phyloP scores from a whole-genome alignment of 2,329 filamentous ascomycete genomes.

The Diaporthe nobilis region DNA sequence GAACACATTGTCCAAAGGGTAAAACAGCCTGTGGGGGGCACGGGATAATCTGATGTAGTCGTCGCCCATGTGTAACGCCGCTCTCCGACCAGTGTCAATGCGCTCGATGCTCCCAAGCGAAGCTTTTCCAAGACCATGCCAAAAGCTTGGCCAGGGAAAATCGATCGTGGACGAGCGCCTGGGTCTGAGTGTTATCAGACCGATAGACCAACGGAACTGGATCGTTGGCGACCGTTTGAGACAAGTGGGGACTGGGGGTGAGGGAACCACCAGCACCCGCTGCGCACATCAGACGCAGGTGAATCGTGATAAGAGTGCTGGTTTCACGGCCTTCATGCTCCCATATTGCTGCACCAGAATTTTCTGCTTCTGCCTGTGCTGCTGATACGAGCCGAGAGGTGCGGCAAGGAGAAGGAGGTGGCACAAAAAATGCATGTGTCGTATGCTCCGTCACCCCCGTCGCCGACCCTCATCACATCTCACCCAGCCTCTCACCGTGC shows the following conservation, averaged over 20 bases:
- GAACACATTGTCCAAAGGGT: too few relatives aligned
- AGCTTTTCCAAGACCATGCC: conserved; percentile 35
- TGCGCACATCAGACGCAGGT: conserved; percentile 41
- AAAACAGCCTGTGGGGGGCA: neutral
- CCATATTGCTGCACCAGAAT: neutral
- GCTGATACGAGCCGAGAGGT: neutral
- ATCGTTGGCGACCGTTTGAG: conserved; percentile 27
- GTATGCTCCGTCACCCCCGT: neutral
- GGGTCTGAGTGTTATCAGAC: conserved; percentile 27
- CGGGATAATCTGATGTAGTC: conserved; percentile 12
- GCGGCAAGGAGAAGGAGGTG: conserved; percentile 6
- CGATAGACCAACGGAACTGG: conserved; percentile 14
- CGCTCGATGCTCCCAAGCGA: conserved; percentile 12
- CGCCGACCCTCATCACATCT: neutral
- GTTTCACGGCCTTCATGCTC: conserved; percentile 38
- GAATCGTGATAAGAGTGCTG: conserved; percentile 29
- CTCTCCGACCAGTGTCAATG: conserved; percentile 8
- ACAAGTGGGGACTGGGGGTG: conserved; percentile 29
- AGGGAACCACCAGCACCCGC: conserved; percentile 15
- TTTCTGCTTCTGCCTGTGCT: neutral
- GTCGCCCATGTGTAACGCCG: neutral
- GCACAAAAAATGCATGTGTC: neutral
- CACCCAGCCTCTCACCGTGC: conserved; percentile 11
- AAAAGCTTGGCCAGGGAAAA: conserved; percentile 34
- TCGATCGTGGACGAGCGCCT: conserved; percentile 14